Evolutionary conservation across 2,329 filamentous ascomycete genomes (phyloP).

Genomic region (Ophiostoma tasmaniense): DNA sequence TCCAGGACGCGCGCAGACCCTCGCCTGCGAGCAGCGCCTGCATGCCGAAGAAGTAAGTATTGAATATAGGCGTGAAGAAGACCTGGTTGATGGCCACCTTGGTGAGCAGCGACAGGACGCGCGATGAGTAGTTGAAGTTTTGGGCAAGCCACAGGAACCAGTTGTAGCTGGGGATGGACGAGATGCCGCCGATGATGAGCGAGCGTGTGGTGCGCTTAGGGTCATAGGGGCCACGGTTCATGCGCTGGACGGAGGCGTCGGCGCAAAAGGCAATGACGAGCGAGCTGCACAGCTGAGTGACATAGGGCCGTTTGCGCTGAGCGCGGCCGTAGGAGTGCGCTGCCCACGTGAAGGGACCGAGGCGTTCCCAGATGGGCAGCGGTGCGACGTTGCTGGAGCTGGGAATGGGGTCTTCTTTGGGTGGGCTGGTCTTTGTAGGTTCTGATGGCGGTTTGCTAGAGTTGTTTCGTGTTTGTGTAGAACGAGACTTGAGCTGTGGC

Average conservation of each 20-base stretch:
- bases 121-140: constrained; percentile 77
- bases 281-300: constrained; percentile 69
- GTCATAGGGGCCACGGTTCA: constrained; percentile 54
- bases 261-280: constrained; percentile 71
- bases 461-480: neutral
- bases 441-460: neutral
- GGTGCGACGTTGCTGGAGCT: constrained; percentile 35
- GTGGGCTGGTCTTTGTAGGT: neutral
- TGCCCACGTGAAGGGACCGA: constrained; percentile 47
- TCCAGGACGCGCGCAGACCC: constrained; percentile 52
- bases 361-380: constrained; percentile 45
- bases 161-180: constrained; percentile 68
- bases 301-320: constrained; percentile 63
- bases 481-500: neutral
- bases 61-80: constrained; percentile 75
- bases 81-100: constrained; percentile 77
- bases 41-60: constrained; percentile 72
- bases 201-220: constrained; percentile 60
- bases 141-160: constrained; percentile 78
- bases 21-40: constrained; percentile 69
- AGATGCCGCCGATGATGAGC: constrained; percentile 62
- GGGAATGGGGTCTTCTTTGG: constrained; percentile 31
- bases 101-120: constrained; percentile 57
- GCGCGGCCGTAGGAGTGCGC: constrained; percentile 57
- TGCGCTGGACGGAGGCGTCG: constrained; percentile 67